These are phyloP conservation scores for Leavenworthia alabamica DNA, from an alignment of 345 rosid species.

Conservation along the genomic window DNA sequence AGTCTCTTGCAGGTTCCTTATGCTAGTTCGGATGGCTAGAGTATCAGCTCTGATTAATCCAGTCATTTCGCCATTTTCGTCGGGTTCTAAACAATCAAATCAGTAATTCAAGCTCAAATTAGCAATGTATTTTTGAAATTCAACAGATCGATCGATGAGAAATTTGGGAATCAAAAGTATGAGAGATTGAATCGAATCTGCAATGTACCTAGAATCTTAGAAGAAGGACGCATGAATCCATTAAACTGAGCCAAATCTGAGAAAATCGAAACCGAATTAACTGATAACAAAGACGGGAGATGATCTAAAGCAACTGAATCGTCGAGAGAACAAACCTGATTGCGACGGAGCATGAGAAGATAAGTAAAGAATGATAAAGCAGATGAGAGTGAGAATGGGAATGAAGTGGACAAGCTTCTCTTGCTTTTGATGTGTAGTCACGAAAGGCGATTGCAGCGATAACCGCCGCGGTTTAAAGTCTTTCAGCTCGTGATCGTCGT, in stretches of 20 bases:
- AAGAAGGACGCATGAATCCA: conserved; percentile 44
- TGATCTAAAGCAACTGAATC: neutral
- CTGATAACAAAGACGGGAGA: neutral
- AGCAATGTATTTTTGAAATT: neutral
- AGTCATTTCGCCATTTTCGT: conserved; percentile 29
- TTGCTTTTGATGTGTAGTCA: conserved; percentile 37
- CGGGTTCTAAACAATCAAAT: conserved; percentile 23
- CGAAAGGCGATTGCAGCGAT: conserved; percentile 32
- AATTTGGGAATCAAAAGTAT: neutral
- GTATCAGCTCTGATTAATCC: conserved; percentile 42
- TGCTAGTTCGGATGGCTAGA: conserved; percentile 49
- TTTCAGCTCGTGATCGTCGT: conserved; percentile 50
- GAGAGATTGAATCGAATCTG: conserved; percentile 25
- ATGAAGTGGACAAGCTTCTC: conserved; percentile 78
- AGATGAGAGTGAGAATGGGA: conserved; percentile 69
- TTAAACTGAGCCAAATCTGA: conserved; percentile 81
- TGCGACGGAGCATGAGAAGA: conserved; percentile 76
- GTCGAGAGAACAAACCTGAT: conserved; percentile 40
- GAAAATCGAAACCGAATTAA: neutral
- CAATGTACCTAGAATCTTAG: conserved; percentile 56
- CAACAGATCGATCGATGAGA: neutral
- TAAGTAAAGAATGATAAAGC: conserved; percentile 77
- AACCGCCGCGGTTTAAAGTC: conserved; percentile 49
- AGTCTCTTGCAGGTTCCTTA: conserved; percentile 59
- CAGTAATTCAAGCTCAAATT: neutral